Conservation (phyloP, 2,329 filamentous ascomycete species). For the Gnomoniopsis sp. region DNA sequence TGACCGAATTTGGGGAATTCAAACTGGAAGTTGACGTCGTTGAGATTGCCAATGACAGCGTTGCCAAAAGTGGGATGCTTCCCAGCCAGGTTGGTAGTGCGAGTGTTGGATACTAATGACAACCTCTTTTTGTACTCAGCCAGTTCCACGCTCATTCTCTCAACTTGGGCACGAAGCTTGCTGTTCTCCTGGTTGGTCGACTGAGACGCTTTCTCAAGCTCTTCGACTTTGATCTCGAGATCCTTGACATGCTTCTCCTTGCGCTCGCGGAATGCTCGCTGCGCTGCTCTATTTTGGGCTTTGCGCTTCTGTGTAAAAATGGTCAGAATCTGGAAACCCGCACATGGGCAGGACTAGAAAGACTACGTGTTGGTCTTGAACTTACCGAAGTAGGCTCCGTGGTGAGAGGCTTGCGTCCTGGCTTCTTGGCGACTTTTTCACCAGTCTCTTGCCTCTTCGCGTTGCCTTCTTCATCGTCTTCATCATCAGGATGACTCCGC, state of each 20-base stretch:
- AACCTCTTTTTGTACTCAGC: slow-evolving; percentile 88
- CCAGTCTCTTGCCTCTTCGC: slow-evolving; percentile 76
- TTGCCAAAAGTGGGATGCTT: slow-evolving; percentile 44
- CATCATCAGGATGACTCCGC: slow-evolving; percentile 67
- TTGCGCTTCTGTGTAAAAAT: slow-evolving; percentile 71
- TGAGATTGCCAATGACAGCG: slow-evolving; percentile 55
- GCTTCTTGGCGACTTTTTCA: slow-evolving; percentile 89
- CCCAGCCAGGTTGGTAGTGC: slow-evolving; percentile 23
- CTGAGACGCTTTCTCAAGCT: slow-evolving; percentile 79
- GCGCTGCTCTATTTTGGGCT: slow-evolving; percentile 89
- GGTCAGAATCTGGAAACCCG: background rate
- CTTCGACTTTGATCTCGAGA: slow-evolving; percentile 73
- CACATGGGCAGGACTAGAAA: too few species aligned
- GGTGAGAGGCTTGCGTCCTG: slow-evolving; percentile 90
- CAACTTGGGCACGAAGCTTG: slow-evolving; percentile 79
- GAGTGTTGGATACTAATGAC: slow-evolving; percentile 48
- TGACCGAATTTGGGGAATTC: slow-evolving; percentile 93
- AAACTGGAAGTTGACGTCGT: slow-evolving; percentile 84
- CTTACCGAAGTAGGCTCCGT: slow-evolving; percentile 94
- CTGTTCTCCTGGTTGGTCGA: slow-evolving; percentile 82
- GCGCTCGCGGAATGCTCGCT: slow-evolving; percentile 88
- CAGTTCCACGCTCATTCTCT: slow-evolving; percentile 80
- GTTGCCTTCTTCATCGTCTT: slow-evolving; percentile 54
- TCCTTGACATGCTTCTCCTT: slow-evolving; percentile 91
- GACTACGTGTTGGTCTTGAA: slow-evolving; percentile 24